Conservation (phyloP, 2,329 filamentous ascomycete species). For the Neurospora sp. region DNA sequence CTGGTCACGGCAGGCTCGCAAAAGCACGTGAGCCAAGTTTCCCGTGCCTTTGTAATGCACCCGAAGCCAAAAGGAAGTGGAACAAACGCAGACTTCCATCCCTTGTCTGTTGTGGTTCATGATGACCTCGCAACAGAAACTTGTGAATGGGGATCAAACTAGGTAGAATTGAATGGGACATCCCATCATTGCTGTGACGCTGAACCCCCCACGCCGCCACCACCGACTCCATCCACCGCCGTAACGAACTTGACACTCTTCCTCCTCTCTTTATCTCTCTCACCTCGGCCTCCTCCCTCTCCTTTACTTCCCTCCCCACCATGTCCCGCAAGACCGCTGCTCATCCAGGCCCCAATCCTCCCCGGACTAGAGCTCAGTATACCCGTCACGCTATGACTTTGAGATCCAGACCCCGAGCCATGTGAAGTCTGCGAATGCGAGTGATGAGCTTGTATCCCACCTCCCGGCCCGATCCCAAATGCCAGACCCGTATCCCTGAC, state of each 20-base stretch:
- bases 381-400: constrained; percentile 11
- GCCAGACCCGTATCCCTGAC: constrained; percentile 37
- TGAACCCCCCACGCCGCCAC: not conserved
- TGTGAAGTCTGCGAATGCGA: not conserved
- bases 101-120: not conserved
- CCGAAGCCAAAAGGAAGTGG: not conserved
- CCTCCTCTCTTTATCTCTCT: constrained; percentile 40
- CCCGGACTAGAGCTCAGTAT: constrained; percentile 44
- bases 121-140: not conserved
- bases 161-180: no score
- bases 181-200: not conserved
- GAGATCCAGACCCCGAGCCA: constrained; percentile 10
- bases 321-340: not conserved
- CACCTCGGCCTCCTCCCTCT: constrained; percentile 7
- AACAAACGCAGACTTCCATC: not conserved
- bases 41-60: no score
- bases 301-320: constrained; percentile 11
- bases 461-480: constrained; percentile 24
- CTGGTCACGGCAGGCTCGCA: not conserved
- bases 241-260: constrained; percentile 56
- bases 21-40: not conserved
- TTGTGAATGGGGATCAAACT: not conserved
- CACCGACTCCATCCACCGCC: constrained; percentile 19
- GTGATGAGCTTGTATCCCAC: constrained; percentile 15
- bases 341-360: constrained; percentile 15